Base-by-base conservation (phyloP, 768 basidiomycete genomes). In the Xerocomellus amylosporus region DNA sequence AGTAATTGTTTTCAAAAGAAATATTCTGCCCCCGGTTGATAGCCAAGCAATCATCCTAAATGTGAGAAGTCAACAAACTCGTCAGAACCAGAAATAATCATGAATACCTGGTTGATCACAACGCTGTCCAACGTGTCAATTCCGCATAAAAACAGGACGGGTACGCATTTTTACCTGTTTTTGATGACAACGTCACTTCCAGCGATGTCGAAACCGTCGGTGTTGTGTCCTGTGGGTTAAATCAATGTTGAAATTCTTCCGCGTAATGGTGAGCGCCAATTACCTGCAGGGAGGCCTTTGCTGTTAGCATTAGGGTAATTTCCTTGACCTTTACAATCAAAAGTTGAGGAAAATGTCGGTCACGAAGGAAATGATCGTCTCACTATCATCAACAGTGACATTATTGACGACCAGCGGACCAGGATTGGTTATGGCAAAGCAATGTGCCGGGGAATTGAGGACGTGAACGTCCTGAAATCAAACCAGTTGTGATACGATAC, bases 1-100 rank as follows among this genome's bases (percentile, higher is more conserved):
- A 87, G 22, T 65, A 65, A 64, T 86, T 85, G 24, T 78, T 64
- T 50, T 71, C 69, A 71, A 87, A 75, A 24, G 71, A 37, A 42
- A 82, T 79, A 56, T 78, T 79, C 7, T 70, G 54, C 15, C 77
- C 77, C 20, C 49, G 53, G 60, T 75, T 76, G 59, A 80, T 74
- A 19, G 86, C 83, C 24, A 88, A 69, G 63, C 85, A 87, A 60
- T 88, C 86, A 54, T 88, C 84, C 77, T 69, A 66, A 56, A 54
- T 31, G n/a, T n/a, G 36, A 50, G 39, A 9, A 42, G 33, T 43
- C 15, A 12, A 19, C 4, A 43, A 24, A 9, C 9, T 33, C n/a
- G 24, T 44, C 12, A 24, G 3, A 49, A 15, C 2, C 10, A 17
- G 15, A 26, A 19, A 31, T n/a, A 5, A 33, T n/a, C 8, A 41